phyloP scores from a whole-genome alignment of 2,329 filamentous ascomycete genomes.

The Xylariaceae sp. region DNA sequence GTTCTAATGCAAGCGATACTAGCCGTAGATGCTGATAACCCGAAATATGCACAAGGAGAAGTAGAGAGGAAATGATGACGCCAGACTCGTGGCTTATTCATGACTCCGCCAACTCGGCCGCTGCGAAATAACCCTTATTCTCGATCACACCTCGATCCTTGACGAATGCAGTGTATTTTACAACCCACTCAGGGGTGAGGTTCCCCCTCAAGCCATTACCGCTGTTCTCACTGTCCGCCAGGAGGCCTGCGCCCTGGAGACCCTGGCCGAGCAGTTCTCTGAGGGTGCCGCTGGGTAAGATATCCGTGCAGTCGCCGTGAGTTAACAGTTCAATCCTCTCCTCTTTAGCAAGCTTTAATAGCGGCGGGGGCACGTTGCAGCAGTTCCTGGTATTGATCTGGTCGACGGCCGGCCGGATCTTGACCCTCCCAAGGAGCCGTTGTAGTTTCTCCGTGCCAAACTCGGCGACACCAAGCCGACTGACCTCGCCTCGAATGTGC shows the following conservation, averaged over 20 bases:
- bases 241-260: slow-evolving; percentile 71
- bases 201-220: slow-evolving; percentile 70
- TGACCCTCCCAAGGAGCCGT: slow-evolving; percentile 73
- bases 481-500: slow-evolving; percentile 70
- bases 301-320: slow-evolving; percentile 91
- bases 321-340: slow-evolving; percentile 85
- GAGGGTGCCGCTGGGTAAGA: slow-evolving; percentile 82
- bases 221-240: slow-evolving; percentile 62
- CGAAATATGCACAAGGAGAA: slow-evolving; percentile 14
- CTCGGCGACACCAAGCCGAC: slow-evolving; percentile 82
- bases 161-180: slow-evolving; percentile 96
- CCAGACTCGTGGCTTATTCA: neutral
- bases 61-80: neutral
- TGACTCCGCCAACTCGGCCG: slow-evolving; percentile 66
- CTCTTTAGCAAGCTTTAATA: slow-evolving; percentile 82
- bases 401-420: slow-evolving; percentile 77
- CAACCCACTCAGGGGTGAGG: slow-evolving; percentile 88
- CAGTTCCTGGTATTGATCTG: slow-evolving; percentile 97
- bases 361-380: slow-evolving; percentile 89
- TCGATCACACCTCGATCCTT: slow-evolving; percentile 94
- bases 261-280: slow-evolving; percentile 79
- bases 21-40: slow-evolving; percentile 9
- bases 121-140: slow-evolving; percentile 96
- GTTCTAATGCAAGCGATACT: slow-evolving; percentile 20
- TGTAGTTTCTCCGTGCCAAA: slow-evolving; percentile 83